These are phyloP conservation scores for Phytophthora sojae DNA, from an alignment of 352 stramenopile species.

Conservation along the genomic window DNA sequence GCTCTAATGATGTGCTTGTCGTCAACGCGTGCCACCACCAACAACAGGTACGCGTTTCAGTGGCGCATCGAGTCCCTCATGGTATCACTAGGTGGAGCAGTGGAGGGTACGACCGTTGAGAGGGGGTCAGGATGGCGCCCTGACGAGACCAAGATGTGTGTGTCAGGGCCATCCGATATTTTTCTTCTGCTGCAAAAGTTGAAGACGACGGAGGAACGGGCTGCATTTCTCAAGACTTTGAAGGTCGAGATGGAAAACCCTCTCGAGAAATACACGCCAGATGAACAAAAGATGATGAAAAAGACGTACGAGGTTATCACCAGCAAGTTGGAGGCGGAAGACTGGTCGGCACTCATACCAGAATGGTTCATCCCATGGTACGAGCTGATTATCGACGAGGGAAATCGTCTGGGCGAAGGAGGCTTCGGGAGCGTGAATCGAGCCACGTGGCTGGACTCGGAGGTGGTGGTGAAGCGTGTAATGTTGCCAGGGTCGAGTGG, in stretches of 20 bases:
- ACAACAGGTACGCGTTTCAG: slow-evolving; percentile 6
- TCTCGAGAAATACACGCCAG: not conserved
- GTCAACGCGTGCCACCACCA: not conserved
- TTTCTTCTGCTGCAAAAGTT: slow-evolving; percentile 13
- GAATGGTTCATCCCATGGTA: too few species aligned
- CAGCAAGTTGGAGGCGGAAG: too few species aligned
- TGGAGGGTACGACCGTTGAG: too few species aligned
- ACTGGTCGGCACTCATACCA: too few species aligned
- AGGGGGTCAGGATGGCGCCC: not conserved
- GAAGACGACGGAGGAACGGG: slow-evolving; percentile 2
- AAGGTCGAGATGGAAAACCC: slow-evolving; percentile 6
- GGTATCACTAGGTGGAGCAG: not conserved
- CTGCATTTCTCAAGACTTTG: slow-evolving; percentile 1
- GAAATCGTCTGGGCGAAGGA: too few species aligned
- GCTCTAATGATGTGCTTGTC: slow-evolving; percentile 6
- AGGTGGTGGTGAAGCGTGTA: too few species aligned
- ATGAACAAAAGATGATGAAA: not conserved
- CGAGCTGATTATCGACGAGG: too few species aligned
- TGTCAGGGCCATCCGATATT: slow-evolving; percentile 1
- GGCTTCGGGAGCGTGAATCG: not conserved
- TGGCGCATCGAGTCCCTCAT: slow-evolving; percentile 10
- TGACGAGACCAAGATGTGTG: not conserved
- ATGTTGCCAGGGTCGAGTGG: too few species aligned
- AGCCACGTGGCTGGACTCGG: not conserved
- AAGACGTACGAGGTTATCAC: not conserved